These are phyloP conservation scores for Annona cherimola DNA, from an alignment of 164 flowering plant species.

Conservation along the genomic window DNA sequence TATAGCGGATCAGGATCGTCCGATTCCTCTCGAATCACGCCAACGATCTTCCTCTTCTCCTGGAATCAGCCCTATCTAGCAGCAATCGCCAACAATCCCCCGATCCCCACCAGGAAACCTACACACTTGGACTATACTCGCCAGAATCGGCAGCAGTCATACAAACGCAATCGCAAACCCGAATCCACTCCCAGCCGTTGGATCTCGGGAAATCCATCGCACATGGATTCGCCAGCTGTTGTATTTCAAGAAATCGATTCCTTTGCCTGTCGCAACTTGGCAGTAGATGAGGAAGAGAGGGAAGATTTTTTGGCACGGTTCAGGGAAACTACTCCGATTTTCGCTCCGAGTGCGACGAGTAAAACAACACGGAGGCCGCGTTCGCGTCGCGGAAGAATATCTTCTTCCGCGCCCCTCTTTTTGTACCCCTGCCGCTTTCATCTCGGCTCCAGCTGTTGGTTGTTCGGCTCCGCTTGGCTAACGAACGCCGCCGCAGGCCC, in stretches of 20 bases:
- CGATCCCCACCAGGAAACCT: not conserved
- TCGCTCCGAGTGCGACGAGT: not conserved
- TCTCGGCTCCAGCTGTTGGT: too few relatives aligned
- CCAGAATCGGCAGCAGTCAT: not conserved
- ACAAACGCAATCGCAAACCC: not conserved
- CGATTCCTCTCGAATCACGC: not conserved
- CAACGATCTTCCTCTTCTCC: not conserved
- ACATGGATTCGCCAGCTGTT: not conserved
- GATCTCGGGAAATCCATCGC: too few relatives aligned
- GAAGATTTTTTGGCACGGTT: not conserved
- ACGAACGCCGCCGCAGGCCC: too few relatives aligned
- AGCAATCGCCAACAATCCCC: not conserved
- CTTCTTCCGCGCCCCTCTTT: too few relatives aligned
- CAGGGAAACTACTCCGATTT: not conserved
- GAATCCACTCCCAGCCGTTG: too few relatives aligned
- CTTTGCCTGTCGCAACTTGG: not conserved
- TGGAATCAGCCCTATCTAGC: not conserved
- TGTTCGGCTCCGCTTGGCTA: too few relatives aligned
- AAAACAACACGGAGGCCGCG: too few relatives aligned
- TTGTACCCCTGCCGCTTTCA: too few relatives aligned
- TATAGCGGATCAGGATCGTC: too few relatives aligned
- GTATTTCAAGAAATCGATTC: not conserved
- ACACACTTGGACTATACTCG: not conserved
- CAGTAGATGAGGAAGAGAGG: not conserved
- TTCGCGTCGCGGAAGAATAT: too few relatives aligned